Evolutionary conservation across 1,139 yeast species (phyloP).

Genomic region (Ashbya aceris): DNA sequence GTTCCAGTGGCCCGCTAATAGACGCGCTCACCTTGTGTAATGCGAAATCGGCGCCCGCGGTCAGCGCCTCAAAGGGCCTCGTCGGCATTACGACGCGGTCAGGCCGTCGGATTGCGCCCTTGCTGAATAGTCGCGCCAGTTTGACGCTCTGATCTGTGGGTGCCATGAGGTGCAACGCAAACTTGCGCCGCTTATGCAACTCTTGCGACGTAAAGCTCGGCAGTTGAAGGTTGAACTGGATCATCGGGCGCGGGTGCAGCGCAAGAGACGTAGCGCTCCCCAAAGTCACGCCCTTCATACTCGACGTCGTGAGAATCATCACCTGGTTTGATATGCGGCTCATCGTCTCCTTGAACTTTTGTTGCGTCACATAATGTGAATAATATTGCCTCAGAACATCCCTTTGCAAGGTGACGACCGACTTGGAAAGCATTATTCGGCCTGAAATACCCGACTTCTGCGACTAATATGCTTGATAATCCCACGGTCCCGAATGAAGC

Average conservation of each 20-base stretch:
- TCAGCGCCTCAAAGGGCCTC: constrained; percentile 38
- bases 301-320: constrained; percentile 33
- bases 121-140: constrained; percentile 52
- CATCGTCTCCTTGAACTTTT: constrained; percentile 32
- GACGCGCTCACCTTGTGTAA: constrained; percentile 12
- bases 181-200: constrained; percentile 43
- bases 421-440: too few species aligned
- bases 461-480: too few species aligned
- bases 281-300: constrained; percentile 60
- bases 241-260: constrained; percentile 58
- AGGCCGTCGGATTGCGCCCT: constrained; percentile 35
- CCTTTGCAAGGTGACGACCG: too few species aligned
- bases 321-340: constrained; percentile 34
- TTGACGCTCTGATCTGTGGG: constrained; percentile 45
- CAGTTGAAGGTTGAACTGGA: constrained; percentile 73
- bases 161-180: constrained; percentile 70
- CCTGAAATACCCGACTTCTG: too few species aligned
- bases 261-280: constrained; percentile 77
- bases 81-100: constrained; percentile 21
- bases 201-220: constrained; percentile 71
- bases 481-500: too few species aligned
- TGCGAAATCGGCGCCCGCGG: constrained; percentile 25
- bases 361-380: constrained; percentile 14
- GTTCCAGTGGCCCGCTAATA: not conserved
- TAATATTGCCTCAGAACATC: not conserved